A percentile compares a stretch with the other conserved stretches of the same genome.
Evolutionary conservation across 257 asterid genomes (phyloP).

Genomic region (Euphrasia confusa): DNA sequence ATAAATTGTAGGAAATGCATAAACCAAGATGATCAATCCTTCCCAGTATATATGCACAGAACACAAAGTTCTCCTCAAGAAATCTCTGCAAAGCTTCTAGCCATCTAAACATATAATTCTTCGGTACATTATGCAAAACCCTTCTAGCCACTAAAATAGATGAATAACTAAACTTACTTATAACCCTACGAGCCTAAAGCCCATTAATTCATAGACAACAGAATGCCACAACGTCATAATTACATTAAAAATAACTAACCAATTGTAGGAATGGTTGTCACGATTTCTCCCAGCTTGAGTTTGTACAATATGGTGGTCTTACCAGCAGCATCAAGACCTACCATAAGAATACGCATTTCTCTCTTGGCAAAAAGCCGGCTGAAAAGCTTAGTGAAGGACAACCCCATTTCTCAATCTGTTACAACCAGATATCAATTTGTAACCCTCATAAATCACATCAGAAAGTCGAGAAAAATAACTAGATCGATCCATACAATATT

Average conservation of each 20-base stretch:
- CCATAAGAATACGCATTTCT: conserved; percentile 7
- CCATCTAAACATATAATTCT: too few species aligned
- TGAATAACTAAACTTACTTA: too few species aligned
- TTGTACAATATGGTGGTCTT: conserved; percentile 12
- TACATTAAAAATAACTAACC: background rate
- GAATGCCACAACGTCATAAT: background rate
- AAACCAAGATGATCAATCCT: too few species aligned
- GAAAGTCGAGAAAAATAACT: background rate
- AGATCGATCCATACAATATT: too few species aligned
- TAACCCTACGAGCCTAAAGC: too few species aligned
- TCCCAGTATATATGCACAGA: too few species aligned
- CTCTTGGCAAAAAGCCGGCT: conserved; percentile 12
- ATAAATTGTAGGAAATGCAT: too few species aligned
- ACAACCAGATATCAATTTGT: background rate
- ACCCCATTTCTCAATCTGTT: background rate
- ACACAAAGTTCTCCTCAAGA: too few species aligned
- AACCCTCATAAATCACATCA: background rate
- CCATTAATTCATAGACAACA: background rate
- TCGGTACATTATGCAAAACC: too few species aligned
- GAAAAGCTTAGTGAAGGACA: conserved; percentile 15
- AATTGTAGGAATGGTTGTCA: conserved; percentile 11
- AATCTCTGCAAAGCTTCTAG: too few species aligned
- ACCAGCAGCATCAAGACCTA: conserved; percentile 17
- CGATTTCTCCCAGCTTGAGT: conserved; percentile 10
- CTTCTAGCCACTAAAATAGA: too few species aligned